Evolutionary conservation across 495 filamentous ascomycete genomes (phyloP).

Genomic region (Lindgomyces ingoldianus): DNA sequence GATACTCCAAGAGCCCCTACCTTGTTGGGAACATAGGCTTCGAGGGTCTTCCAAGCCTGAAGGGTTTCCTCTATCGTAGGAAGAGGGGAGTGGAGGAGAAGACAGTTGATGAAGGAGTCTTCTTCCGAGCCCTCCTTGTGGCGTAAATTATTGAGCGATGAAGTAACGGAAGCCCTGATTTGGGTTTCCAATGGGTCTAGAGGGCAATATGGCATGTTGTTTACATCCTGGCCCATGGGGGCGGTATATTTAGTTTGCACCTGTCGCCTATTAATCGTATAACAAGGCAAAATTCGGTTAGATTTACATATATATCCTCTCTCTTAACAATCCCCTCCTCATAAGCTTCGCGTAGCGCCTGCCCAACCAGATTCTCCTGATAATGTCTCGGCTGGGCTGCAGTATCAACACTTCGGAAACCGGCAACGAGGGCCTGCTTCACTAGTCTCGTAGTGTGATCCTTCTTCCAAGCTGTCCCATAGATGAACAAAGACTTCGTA

Average conservation of each 20-base stretch:
- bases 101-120: constrained; percentile 66
- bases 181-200: constrained; percentile 57
- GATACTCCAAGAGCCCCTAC: constrained; percentile 73
- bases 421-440: constrained; percentile 64
- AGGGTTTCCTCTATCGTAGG: constrained; percentile 59
- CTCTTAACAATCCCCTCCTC: constrained; percentile 58
- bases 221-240: constrained; percentile 58
- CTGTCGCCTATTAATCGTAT: constrained; percentile 42
- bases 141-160: constrained; percentile 67
- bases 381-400: constrained; percentile 81
- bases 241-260: constrained; percentile 83
- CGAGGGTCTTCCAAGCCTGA: constrained; percentile 64
- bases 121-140: constrained; percentile 41
- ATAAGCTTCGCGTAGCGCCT: constrained; percentile 62
- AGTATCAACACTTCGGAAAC: constrained; percentile 76
- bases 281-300: constrained; percentile 55
- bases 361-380: constrained; percentile 68
- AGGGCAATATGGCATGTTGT: constrained; percentile 62
- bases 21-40: constrained; percentile 62
- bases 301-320: constrained; percentile 32
- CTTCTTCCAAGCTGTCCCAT: constrained; percentile 91
- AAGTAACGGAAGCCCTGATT: constrained; percentile 64
- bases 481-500: constrained; percentile 60
- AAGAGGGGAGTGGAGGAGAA: constrained; percentile 73
- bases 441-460: constrained; percentile 67